Conservation (phyloP, 805 yeast genomes). For the Schwanniomyces pseudopolymorphus region DNA sequence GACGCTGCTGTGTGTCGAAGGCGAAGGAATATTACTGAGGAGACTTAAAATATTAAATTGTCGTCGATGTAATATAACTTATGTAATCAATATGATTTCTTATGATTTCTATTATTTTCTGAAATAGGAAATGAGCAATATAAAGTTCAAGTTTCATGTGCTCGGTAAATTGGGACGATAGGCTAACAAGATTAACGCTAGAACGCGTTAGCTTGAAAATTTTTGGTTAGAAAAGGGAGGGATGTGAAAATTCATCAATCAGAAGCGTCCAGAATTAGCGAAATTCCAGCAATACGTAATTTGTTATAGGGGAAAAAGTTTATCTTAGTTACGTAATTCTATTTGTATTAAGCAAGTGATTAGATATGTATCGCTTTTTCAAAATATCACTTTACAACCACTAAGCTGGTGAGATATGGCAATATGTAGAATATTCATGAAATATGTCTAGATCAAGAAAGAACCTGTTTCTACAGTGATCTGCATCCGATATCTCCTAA, state of each 20-base stretch:
- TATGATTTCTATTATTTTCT: not conserved
- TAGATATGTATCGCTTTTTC: too few relatives aligned
- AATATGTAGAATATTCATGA: too few relatives aligned
- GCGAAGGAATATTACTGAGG: not conserved
- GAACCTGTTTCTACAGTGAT: too few relatives aligned
- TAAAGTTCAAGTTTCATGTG: not conserved
- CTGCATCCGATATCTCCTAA: too few relatives aligned
- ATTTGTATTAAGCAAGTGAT: too few relatives aligned
- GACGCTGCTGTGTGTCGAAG: not conserved
- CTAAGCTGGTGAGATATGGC: too few relatives aligned
- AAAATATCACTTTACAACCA: too few relatives aligned
- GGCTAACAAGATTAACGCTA: not conserved
- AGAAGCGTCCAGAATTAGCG: not conserved
- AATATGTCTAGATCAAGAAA: too few relatives aligned
- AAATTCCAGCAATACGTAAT: not conserved
- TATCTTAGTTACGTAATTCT: too few relatives aligned
- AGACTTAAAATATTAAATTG: not conserved
- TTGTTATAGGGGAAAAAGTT: not conserved
- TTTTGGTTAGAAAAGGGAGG: not conserved
- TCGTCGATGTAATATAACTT: not conserved
- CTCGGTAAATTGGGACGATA: not conserved
- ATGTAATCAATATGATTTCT: not conserved
- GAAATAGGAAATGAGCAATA: not conserved
- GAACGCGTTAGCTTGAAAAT: not conserved
- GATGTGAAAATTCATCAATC: not conserved